Evolutionary conservation across 176 grass and related monocot genomes (phyloP).

Genomic region (Sorghum bicolor): DNA sequence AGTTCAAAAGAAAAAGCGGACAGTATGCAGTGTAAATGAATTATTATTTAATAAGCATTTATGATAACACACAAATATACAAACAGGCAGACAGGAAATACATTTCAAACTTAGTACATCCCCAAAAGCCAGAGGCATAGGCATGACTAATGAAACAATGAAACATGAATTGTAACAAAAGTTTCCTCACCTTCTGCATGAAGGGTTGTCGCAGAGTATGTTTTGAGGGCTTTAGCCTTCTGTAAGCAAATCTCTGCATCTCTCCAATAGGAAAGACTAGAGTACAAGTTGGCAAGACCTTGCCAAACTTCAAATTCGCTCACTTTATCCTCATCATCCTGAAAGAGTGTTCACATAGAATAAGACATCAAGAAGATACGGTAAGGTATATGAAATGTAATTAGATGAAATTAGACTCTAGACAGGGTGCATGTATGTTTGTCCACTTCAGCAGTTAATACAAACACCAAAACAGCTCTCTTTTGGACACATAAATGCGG

Average conservation of each 20-base stretch:
- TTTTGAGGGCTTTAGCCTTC: constrained; percentile 75
- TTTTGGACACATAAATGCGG: neutral
- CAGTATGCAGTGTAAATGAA: neutral
- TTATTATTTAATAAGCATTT: neutral
- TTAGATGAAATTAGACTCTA: constrained; percentile 3
- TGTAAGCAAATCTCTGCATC: constrained; percentile 96
- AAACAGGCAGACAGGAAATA: neutral
- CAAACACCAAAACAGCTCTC: neutral
- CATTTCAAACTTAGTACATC: neutral
- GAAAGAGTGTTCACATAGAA: constrained; percentile 30
- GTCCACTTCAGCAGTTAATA: neutral
- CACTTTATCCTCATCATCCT: constrained; percentile 59
- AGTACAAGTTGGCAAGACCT: constrained; percentile 91
- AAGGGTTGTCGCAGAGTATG: constrained; percentile 64
- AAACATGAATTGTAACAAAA: neutral
- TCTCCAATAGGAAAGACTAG: constrained; percentile 83
- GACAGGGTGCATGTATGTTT: neutral
- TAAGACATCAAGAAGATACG: constrained; percentile 11
- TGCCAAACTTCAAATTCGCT: constrained; percentile 98
- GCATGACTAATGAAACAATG: neutral
- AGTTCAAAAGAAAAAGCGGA: constrained; percentile 9
- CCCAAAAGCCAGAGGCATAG: neutral
- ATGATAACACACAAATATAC: neutral
- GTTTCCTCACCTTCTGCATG: constrained; percentile 66
- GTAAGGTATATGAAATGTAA: neutral